phyloP scores from a whole-genome alignment of 441 rosid species.

The Gossypium lobatum region DNA sequence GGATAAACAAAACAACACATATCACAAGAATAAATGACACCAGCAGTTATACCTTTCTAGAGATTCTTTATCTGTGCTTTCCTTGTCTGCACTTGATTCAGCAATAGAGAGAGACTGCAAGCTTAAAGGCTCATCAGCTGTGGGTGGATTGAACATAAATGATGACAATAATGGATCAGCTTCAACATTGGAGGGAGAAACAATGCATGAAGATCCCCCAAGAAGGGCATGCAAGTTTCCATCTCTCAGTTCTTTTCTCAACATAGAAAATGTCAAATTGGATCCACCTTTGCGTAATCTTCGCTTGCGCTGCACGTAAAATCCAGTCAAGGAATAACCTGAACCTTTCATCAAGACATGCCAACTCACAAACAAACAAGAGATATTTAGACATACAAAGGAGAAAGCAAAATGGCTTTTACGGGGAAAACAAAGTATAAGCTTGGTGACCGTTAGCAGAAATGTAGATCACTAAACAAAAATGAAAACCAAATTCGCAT shows the following conservation, averaged over 20 bases:
- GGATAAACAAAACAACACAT: neutral
- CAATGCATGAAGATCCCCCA: constrained; percentile 48
- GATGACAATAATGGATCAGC: constrained; percentile 71
- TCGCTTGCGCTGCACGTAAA: constrained; percentile 67
- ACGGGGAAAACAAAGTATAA: constrained; percentile 12
- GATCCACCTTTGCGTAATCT: constrained; percentile 60
- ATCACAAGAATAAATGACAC: neutral
- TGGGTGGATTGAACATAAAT: constrained; percentile 45
- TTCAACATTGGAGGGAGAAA: constrained; percentile 48
- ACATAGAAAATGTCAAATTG: constrained; percentile 45
- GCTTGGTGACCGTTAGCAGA: neutral
- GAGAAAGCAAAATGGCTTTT: no score
- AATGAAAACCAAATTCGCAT: neutral
- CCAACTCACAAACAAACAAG: neutral
- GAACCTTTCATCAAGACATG: neutral
- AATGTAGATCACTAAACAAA: neutral
- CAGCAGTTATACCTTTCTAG: constrained; percentile 31
- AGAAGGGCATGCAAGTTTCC: constrained; percentile 58
- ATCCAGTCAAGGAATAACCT: constrained; percentile 46
- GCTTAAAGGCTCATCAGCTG: constrained; percentile 29
- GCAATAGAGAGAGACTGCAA: constrained; percentile 26
- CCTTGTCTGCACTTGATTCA: constrained; percentile 28
- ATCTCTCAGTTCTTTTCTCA: constrained; percentile 65
- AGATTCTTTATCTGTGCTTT: constrained; percentile 26
- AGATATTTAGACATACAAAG: neutral